Evolutionary conservation across 2,329 filamentous ascomycete genomes (phyloP).

Genomic region (Aschersonia sp.): DNA sequence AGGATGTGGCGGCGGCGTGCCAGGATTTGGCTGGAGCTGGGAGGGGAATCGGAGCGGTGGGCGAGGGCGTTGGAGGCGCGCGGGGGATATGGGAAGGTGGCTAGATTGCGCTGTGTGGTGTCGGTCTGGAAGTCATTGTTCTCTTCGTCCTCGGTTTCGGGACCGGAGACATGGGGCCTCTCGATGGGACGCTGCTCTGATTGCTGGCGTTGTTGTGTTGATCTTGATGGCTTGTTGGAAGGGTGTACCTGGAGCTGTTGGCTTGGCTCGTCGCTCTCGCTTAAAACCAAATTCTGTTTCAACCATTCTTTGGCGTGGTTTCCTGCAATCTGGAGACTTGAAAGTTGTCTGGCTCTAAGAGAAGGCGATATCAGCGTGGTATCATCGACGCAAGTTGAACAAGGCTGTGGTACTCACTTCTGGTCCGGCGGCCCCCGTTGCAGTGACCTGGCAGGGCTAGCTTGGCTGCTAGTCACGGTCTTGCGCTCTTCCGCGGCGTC

Average conservation of each 20-base stretch:
- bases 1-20: conserved; percentile 8
- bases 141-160: conserved; percentile 6
- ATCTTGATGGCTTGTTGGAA: not conserved
- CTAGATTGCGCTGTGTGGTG: too few relatives aligned
- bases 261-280: not conserved
- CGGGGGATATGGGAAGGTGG: too few relatives aligned
- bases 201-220: not conserved
- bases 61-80: not conserved
- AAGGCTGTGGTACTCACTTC: too few relatives aligned
- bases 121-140: conserved; percentile 13
- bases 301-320: too few relatives aligned
- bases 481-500: not conserved
- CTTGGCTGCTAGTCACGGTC: not conserved
- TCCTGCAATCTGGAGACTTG: too few relatives aligned
- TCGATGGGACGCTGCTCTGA: not conserved
- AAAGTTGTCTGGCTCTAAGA: too few relatives aligned
- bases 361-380: too few relatives aligned
- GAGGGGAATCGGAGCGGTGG: not conserved
- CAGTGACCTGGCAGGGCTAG: not conserved
- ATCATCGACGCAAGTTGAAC: too few relatives aligned
- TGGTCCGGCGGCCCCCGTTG: too few relatives aligned
- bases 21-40: conserved; percentile 5
- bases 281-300: not conserved
- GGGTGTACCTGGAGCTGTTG: not conserved
- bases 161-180: not conserved